phyloP scores from a whole-genome alignment of 2,329 filamentous ascomycete species.

The Ophiostoma piceae region DNA sequence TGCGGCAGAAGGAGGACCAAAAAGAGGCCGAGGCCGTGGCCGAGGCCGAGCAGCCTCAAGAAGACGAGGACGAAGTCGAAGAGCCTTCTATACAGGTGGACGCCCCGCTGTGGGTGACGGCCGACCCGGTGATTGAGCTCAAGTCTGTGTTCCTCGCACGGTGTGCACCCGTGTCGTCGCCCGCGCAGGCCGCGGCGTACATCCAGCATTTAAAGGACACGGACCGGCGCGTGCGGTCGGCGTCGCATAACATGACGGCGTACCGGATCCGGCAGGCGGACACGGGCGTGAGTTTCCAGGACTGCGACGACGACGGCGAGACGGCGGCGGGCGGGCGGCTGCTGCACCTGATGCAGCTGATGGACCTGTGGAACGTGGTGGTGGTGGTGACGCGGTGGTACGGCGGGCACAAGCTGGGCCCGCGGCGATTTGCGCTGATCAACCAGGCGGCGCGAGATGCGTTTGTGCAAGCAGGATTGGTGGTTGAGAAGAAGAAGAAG shows the following conservation, averaged over 20 bases:
- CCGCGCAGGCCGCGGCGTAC: slow-evolving; percentile 64
- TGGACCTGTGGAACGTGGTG: slow-evolving; percentile 89
- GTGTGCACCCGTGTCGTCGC: slow-evolving; percentile 62
- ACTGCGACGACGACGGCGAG: slow-evolving; percentile 95
- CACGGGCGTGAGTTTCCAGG: slow-evolving; percentile 62
- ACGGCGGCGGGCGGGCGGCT: slow-evolving; percentile 81
- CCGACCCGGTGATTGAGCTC: slow-evolving; percentile 68
- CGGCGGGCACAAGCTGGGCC: slow-evolving; percentile 82
- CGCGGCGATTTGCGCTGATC: slow-evolving; percentile 84
- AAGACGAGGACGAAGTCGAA: too few relatives aligned
- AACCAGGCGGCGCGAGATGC: slow-evolving; percentile 81
- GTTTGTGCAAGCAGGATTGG: slow-evolving; percentile 69
- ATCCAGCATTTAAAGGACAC: slow-evolving; percentile 71
- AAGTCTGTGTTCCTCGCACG: slow-evolving; percentile 86
- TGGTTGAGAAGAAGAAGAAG: slow-evolving; percentile 45
- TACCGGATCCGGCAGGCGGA: slow-evolving; percentile 68
- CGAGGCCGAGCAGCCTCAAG: too few relatives aligned
- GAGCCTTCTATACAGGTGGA: too few relatives aligned
- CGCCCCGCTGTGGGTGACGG: slow-evolving; percentile 65
- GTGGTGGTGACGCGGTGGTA: slow-evolving; percentile 96
- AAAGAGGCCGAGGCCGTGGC: slow-evolving; percentile 26
- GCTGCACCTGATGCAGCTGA: slow-evolving; percentile 86
- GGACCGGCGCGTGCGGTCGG: slow-evolving; percentile 77
- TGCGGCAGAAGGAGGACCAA: slow-evolving; percentile 30
- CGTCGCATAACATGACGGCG: slow-evolving; percentile 92